Percentiles rank a stretch among this genome's conserved stretches.
phyloP scores from a whole-genome alignment of 2,329 filamentous ascomycete genomes.

The Albifimbria verrucaria region DNA sequence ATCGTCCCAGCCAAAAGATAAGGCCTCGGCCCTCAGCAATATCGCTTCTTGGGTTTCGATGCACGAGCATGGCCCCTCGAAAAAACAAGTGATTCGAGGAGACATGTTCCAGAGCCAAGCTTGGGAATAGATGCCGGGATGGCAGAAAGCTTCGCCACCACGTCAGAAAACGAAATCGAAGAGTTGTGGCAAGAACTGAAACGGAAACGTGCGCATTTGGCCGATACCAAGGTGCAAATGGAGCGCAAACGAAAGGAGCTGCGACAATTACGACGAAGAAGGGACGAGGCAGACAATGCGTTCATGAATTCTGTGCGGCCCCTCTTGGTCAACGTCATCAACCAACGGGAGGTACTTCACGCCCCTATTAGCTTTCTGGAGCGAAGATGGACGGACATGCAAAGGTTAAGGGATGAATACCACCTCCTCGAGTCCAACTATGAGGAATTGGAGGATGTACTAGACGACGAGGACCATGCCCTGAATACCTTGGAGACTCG shows the following conservation, averaged over 20 bases:
- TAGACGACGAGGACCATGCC: slow-evolving; percentile 34
- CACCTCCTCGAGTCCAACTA: slow-evolving; percentile 32
- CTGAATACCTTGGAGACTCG: slow-evolving; percentile 32
- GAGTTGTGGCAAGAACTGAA: slow-evolving; percentile 33
- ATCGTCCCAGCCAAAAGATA: slow-evolving; percentile 17
- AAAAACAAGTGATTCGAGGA: slow-evolving; percentile 8
- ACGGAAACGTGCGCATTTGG: slow-evolving; percentile 24
- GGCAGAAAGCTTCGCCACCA: slow-evolving; percentile 6
- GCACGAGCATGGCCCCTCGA: slow-evolving; percentile 20
- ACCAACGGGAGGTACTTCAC: slow-evolving; percentile 14
- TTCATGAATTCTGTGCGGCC: slow-evolving; percentile 37
- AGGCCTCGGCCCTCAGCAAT: slow-evolving; percentile 25
- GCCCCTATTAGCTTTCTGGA: slow-evolving; percentile 21
- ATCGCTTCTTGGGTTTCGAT: slow-evolving; percentile 32
- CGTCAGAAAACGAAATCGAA: slow-evolving; percentile 25
- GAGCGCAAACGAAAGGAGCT: slow-evolving; percentile 26
- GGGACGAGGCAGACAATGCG: slow-evolving; percentile 34
- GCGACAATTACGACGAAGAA: slow-evolving; percentile 25
- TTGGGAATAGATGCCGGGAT: neutral
- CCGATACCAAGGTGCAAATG: slow-evolving; percentile 28
- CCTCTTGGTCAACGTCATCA: slow-evolving; percentile 31
- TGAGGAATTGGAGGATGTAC: slow-evolving; percentile 28
- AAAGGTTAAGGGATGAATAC: slow-evolving; percentile 34
- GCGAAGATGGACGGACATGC: slow-evolving; percentile 30
- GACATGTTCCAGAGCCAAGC: slow-evolving; percentile 5